Base-by-base conservation (phyloP, 371 early-diverging fungal genomes). In the Phascolomyces articulosus region DNA sequence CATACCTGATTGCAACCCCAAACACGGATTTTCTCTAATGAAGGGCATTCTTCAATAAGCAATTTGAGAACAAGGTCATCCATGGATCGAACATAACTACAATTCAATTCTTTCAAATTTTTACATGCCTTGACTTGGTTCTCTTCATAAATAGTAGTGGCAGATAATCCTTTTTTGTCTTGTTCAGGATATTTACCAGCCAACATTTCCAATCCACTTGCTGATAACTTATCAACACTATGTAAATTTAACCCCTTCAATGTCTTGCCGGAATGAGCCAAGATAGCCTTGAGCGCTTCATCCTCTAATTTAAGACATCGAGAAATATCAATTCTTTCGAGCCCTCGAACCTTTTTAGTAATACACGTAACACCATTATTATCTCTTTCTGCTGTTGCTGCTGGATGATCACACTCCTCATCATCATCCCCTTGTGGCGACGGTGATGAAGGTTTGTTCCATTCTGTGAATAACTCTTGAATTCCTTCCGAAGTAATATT, bases 51-150 rank as follows among this genome's bases (percentile, higher is more conserved):
- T 18, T 67, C 63, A 47, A 91, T 58, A 18, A 93, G 27, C 44
- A 72, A 71, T 44, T 74, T 76, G 63, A 94, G 74, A 20, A 90
- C 84, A 27, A 79, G 84, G 56, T 95, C 94, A 63, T 89, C 87
- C 68, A 91, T 79, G 11, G 88, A 79, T 11, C 92, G 87, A 15
- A 90, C 85, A 87, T 91, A 93, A 24, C 90, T 85, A 48, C 88
- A 75, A 65, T 94, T 87, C 49, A 94, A 63, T 3, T 74, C 73
- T n/a, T 57, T 60, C 53, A 93, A 67, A 1, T 67, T 40, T 10
- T 73, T 67, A 41, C 88, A 88, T 2, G 70, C 68, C 16, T n/a
- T n/a, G n/a, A n/a, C n/a, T n/a, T n/a, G n/a, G n/a, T 44, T 44
- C 18, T 4, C 16, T 13, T 16, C 44, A 44, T 11, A 9, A 6